Evolutionary conservation across 2,329 filamentous ascomycete species (phyloP), one percentile per base, ranked within the genome.

Genomic region (Diaporthe ilicicola): DNA sequence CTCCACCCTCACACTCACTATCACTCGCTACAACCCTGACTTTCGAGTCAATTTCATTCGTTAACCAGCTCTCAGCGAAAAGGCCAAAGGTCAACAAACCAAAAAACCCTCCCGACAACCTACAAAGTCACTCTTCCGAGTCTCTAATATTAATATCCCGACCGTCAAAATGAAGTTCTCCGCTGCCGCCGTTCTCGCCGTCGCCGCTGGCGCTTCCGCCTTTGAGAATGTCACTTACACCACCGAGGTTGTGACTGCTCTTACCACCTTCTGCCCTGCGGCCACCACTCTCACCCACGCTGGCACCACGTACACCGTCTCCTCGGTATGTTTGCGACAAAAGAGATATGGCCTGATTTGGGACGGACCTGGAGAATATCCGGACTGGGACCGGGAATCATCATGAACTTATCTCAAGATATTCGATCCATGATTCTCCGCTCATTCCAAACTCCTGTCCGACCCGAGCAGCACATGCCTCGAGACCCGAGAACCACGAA

Each of bases 261-360:
- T 89, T 85, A 90, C 88, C 83, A 94, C 92, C 79, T 93, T 87
- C 89, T 94, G 92, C 89, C 91, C 92, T 27, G 85, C 79, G 75
- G 81, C 92, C 75, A 93, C 92, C 76, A 81, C 84, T 76, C 82
- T 93, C 82, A 88, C 87, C 78, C 85, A 92, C 84, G 88, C 86
- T 79, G 84, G 82, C 82, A 85, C 87, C 81, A 93, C 91, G 83
- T 93, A 92, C 87, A 91, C 88, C 77, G 85, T 94, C 82, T 90
- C 90, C 75, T 84, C 87, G 83, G 88, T 89, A 84, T 72, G 85
- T 46, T 64, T 73, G 4, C 29, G 9, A 61, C 29, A 32, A 56
- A 56, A 22, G 22, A 34, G 37, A 27, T 50, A 46, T 50, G 29
- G 8, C 17, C 27, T 61, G 71, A 51, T 39, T 24, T 19, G 17